Conservation (phyloP, 352 stramenopile genomes). For the Phytophthora chlamydospora region DNA sequence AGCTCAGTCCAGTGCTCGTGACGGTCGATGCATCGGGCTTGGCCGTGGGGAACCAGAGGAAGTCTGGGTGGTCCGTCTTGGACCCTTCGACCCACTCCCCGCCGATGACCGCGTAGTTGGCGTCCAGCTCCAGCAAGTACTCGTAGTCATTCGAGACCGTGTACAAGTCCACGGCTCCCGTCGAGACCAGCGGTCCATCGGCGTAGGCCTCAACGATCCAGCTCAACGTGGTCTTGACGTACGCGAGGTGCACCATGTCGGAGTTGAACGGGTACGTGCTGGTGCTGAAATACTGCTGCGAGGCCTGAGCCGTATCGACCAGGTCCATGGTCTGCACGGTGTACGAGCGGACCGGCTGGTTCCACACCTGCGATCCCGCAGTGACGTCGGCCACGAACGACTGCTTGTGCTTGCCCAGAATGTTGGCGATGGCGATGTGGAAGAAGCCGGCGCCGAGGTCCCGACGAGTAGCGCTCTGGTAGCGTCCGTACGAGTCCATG, state of each 20-base stretch:
- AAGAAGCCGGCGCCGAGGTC: conserved; percentile 60
- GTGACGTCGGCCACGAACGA: conserved; percentile 56
- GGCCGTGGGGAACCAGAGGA: conserved; percentile 42
- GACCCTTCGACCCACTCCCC: conserved; percentile 44
- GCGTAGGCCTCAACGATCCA: conserved; percentile 54
- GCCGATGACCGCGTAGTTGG: conserved; percentile 42
- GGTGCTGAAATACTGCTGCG: conserved; percentile 41
- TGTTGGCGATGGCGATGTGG: conserved; percentile 54
- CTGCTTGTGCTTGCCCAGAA: conserved; percentile 48
- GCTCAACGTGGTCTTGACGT: conserved; percentile 50
- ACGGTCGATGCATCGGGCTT: conserved; percentile 35
- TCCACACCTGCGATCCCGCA: conserved; percentile 52
- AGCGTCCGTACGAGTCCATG: conserved; percentile 54
- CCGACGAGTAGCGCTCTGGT: conserved; percentile 40
- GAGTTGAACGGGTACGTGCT: conserved; percentile 56
- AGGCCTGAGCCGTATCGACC: conserved; percentile 31
- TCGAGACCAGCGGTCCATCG: conserved; percentile 43
- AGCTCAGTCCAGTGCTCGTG: conserved; percentile 37
- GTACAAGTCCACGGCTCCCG: conserved; percentile 30
- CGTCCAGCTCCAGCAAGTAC: conserved; percentile 49
- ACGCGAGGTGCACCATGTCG: conserved; percentile 42
- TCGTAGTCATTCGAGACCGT: conserved; percentile 39
- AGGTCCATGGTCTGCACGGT: conserved; percentile 36
- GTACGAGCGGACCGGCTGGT: conserved; percentile 64
- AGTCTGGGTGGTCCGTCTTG: conserved; percentile 39